Conservation (phyloP, 2,329 filamentous ascomycete species). For the Fusarium circinatum region DNA sequence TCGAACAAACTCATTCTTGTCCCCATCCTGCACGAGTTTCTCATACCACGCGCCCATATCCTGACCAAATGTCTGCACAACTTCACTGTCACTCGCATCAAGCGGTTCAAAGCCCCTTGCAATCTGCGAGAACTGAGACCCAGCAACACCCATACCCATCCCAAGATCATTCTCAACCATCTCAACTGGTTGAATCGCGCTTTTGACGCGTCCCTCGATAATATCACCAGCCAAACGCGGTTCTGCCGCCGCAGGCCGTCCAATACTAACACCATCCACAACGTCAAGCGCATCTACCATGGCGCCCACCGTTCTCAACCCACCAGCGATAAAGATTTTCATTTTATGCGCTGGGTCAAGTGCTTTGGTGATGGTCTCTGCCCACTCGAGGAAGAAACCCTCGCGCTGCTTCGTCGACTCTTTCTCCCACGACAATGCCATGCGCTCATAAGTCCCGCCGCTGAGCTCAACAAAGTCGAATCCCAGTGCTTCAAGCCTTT, state of each 20-base stretch:
- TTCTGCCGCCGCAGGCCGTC: slow-evolving; percentile 48
- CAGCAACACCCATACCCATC: slow-evolving; percentile 5
- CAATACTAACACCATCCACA: slow-evolving; percentile 70
- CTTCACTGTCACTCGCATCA: slow-evolving; percentile 35
- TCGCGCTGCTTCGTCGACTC: slow-evolving; percentile 65
- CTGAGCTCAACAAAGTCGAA: slow-evolving; percentile 69
- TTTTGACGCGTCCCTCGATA: slow-evolving; percentile 34
- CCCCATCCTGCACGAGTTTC: slow-evolving; percentile 40
- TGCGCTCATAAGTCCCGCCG: slow-evolving; percentile 67
- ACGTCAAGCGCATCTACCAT: slow-evolving; percentile 67
- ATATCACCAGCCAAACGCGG: slow-evolving; percentile 46
- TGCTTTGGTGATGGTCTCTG: slow-evolving; percentile 58
- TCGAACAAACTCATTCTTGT: slow-evolving; percentile 43
- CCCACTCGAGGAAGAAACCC: slow-evolving; percentile 70
- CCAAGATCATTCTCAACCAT: slow-evolving; percentile 26
- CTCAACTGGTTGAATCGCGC: slow-evolving; percentile 27
- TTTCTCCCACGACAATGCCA: slow-evolving; percentile 60
- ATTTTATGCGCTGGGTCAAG: slow-evolving; percentile 54
- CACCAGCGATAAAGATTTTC: slow-evolving; percentile 67
- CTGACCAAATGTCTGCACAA: slow-evolving; percentile 29
- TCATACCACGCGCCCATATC: slow-evolving; percentile 40
- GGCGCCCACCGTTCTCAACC: slow-evolving; percentile 62
- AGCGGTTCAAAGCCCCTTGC: slow-evolving; percentile 42
- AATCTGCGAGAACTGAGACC: slow-evolving; percentile 36
- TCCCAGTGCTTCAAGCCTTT: slow-evolving; percentile 56